These are phyloP conservation scores for Erythrophleum ivorense DNA, from an alignment of 331 rosid genomes.

Conservation along the genomic window DNA sequence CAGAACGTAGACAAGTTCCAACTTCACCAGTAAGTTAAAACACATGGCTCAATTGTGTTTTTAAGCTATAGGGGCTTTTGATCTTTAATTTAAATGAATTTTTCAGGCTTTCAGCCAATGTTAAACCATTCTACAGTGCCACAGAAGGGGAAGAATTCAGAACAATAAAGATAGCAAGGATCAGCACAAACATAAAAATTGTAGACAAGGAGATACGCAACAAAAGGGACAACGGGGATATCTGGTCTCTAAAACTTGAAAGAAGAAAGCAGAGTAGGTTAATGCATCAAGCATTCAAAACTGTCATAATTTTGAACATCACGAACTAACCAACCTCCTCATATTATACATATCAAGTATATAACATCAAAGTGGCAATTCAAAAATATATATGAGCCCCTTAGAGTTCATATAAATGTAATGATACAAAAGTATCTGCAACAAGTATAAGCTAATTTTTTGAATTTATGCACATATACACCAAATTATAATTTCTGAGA, in stretches of 20 bases:
- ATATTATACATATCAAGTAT: background rate
- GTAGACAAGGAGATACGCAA: background rate
- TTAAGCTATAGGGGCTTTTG: background rate
- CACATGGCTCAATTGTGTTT: background rate
- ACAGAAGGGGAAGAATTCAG: background rate
- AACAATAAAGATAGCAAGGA: background rate
- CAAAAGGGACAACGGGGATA: background rate
- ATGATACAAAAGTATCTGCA: background rate
- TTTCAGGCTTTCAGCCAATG: slow-evolving; percentile 9
- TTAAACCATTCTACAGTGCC: background rate
- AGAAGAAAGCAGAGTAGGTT: slow-evolving; percentile 16
- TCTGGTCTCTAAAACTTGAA: background rate
- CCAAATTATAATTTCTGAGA: slow-evolving; percentile 10
- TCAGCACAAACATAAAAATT: slow-evolving; percentile 5
- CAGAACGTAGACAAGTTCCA: slow-evolving; percentile 8
- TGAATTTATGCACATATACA: background rate
- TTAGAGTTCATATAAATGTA: background rate
- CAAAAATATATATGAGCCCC: background rate
- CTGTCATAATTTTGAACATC: background rate
- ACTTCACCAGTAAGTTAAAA: background rate
- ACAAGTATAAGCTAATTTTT: slow-evolving; percentile 4
- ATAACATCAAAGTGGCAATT: background rate
- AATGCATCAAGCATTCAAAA: background rate
- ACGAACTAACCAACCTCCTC: background rate
- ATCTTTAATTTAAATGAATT: slow-evolving; percentile 8